phyloP scores from a whole-genome alignment of 2,329 filamentous ascomycete species.

The Exophiala sp. region DNA sequence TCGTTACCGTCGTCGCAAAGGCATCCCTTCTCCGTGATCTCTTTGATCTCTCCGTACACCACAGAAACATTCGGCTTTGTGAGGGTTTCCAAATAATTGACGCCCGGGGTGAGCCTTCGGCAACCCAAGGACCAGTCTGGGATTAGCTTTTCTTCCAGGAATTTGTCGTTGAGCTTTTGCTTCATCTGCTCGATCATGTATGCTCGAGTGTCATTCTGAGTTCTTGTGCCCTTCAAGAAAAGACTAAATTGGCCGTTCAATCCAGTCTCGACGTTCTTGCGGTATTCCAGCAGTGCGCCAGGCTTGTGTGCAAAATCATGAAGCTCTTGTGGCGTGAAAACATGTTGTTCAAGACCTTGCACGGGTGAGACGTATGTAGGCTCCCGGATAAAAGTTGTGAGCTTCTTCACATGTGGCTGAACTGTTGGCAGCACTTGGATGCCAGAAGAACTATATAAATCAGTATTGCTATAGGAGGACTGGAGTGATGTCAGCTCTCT shows the following conservation, averaged over 20 bases:
- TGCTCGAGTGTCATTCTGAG: conserved; percentile 15
- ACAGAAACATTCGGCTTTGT: conserved; percentile 26
- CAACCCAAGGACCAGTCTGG: conserved; percentile 27
- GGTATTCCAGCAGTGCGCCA: conserved; percentile 14
- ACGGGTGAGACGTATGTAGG: conserved; percentile 21
- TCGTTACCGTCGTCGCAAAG: conserved; percentile 30
- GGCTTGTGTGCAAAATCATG: conserved; percentile 23
- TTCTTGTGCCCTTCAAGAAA: conserved; percentile 14
- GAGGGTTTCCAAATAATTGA: conserved; percentile 26
- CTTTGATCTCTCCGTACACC: conserved; percentile 24
- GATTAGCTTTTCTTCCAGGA: conserved; percentile 23
- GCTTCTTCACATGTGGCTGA: conserved; percentile 28
- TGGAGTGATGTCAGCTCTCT: too few relatives aligned
- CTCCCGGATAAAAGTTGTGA: conserved; percentile 32
- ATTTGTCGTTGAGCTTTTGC: conserved; percentile 19
- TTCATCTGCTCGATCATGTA: conserved; percentile 25
- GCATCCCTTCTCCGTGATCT: conserved; percentile 14
- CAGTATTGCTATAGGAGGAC: too few relatives aligned
- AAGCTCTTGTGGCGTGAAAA: conserved; percentile 24
- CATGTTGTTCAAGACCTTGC: conserved; percentile 23
- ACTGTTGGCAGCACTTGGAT: conserved; percentile 40
- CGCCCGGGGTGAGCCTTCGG: conserved; percentile 26
- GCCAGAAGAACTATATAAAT: conserved; percentile 34
- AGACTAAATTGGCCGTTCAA: conserved; percentile 28
- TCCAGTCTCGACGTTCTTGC: conserved; percentile 18